Base-by-base conservation (phyloP, 2,329 filamentous ascomycete species). In the Talaromyces verruculosus region DNA sequence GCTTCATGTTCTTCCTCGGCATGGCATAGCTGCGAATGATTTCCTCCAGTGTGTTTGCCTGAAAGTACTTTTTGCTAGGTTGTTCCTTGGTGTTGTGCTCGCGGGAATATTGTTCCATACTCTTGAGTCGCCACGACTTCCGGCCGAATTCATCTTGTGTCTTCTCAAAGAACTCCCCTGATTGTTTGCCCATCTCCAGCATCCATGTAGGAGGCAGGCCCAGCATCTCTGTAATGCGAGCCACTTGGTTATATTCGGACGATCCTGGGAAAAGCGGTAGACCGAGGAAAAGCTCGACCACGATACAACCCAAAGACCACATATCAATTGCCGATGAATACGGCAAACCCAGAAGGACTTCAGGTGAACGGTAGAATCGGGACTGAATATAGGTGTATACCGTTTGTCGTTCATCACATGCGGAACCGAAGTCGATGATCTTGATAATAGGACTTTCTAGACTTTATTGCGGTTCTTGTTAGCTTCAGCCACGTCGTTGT, bases 361-460 rank as follows among this genome's bases (percentile, higher is more conserved):
- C 95, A 0, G 95, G 95, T 0, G 95, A 99, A 69, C 95, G 89
- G 80, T 99, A 99, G 80, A 99, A 99, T 72, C 95, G 87, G 10
- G 95, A 99, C 78, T 99, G 95, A 68, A 99, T 99, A 77, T 99
- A 99, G 5, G 95, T 99, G 78, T 99, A 99, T 33, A 99, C 95
- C 0, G 95, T 99, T 78, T 99, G 95, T 61, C 95, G 89, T 80
- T 99, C 95, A 77, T 99, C 95, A 78, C 95, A 99, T 15, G 95
- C 95, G 43, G 95, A 99, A 51, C 95, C 95, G 76, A 99, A 99
- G 84, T 99, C 95, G 77, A 99, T 99, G 74, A 99, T 97, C 79
- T 99, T 99, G 85, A 99, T 99, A 71, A 99, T 98, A 2, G 95
- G 95, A 73, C 94, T 98, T 78, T 99, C 95, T 49, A 99, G 88